A percentile compares a stretch with the other conserved stretches of the same genome.
phyloP scores from a whole-genome alignment of 106 monocot genomes.

The Hemerocallis citrina region DNA sequence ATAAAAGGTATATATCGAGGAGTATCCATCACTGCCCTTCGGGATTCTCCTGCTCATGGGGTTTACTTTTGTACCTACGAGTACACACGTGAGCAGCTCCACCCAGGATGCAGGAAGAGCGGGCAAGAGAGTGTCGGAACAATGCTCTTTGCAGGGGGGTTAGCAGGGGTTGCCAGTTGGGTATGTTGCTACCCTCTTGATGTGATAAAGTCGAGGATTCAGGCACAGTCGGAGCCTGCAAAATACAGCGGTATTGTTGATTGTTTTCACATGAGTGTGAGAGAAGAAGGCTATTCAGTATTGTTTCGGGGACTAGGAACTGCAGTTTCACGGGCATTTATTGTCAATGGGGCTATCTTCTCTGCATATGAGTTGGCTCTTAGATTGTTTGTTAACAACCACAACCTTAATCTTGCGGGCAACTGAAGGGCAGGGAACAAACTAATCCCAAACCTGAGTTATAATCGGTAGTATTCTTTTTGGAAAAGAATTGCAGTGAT shows the following conservation, averaged over 20 bases:
- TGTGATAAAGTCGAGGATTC: constrained; percentile 82
- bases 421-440: constrained; percentile 13
- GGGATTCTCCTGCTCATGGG: constrained; percentile 82
- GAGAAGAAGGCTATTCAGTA: constrained; percentile 69
- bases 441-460: too few species aligned
- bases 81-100: constrained; percentile 45
- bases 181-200: constrained; percentile 83
- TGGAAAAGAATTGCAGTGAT: too few species aligned
- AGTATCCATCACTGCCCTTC: constrained; percentile 55
- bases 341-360: constrained; percentile 95
- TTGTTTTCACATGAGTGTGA: constrained; percentile 70
- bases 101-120: constrained; percentile 61
- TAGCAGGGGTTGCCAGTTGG: constrained; percentile 91
- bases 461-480: too few species aligned
- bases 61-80: constrained; percentile 95
- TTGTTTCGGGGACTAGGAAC: constrained; percentile 90
- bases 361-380: constrained; percentile 79
- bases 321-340: constrained; percentile 71
- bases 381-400: constrained; percentile 37
- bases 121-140: constrained; percentile 62
- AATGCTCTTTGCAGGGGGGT: constrained; percentile 78
- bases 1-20: constrained; percentile 75
- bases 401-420: constrained; percentile 37
- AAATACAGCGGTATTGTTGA: constrained; percentile 77
- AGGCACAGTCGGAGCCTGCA: constrained; percentile 37